A percentile compares a stretch with the other conserved stretches of the same genome.
These are phyloP conservation scores for Colletotrichum musicola DNA, from an alignment of 2,329 filamentous ascomycete genomes.

Conservation along the genomic window DNA sequence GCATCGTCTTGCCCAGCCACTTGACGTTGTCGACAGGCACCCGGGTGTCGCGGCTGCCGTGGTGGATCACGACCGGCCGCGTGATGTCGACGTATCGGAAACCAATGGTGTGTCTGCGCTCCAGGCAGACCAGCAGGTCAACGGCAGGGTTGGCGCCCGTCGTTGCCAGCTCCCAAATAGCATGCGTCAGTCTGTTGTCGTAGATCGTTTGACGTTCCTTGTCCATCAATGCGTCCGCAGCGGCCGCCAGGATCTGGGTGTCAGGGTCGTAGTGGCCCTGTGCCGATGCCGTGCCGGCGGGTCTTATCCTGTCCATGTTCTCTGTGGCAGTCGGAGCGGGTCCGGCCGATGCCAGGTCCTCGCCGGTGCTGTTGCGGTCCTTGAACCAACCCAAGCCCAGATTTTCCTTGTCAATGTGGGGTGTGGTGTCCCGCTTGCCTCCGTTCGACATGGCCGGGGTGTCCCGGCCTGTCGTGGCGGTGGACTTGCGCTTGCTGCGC, in stretches of 20 bases:
- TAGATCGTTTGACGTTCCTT: conserved; percentile 81
- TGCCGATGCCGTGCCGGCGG: conserved; percentile 37
- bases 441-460: conserved; percentile 42
- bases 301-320: conserved; percentile 63
- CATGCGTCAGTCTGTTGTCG: conserved; percentile 87
- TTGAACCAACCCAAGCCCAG: conserved; percentile 45
- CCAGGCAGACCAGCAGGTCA: conserved; percentile 91
- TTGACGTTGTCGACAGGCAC: conserved; percentile 95
- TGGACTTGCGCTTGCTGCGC: conserved; percentile 70
- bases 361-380: conserved; percentile 41
- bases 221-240: conserved; percentile 73
- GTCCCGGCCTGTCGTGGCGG: conserved; percentile 54
- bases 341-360: conserved; percentile 38
- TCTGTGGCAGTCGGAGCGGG: conserved; percentile 53
- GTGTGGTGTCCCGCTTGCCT: conserved; percentile 50
- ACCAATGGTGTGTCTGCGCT: conserved; percentile 90
- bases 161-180: conserved; percentile 94
- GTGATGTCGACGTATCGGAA: conserved; percentile 98
- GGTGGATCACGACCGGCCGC: conserved; percentile 90
- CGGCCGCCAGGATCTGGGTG: conserved; percentile 61
- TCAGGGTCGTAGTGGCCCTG: conserved; percentile 42
- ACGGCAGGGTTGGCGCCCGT: conserved; percentile 93
- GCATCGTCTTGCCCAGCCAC: conserved; percentile 96
- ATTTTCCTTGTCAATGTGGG: conserved; percentile 65
- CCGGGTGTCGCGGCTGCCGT: conserved; percentile 89